phyloP scores from a whole-genome alignment of 176 grass and related monocot species.

The Otatea glauca region DNA sequence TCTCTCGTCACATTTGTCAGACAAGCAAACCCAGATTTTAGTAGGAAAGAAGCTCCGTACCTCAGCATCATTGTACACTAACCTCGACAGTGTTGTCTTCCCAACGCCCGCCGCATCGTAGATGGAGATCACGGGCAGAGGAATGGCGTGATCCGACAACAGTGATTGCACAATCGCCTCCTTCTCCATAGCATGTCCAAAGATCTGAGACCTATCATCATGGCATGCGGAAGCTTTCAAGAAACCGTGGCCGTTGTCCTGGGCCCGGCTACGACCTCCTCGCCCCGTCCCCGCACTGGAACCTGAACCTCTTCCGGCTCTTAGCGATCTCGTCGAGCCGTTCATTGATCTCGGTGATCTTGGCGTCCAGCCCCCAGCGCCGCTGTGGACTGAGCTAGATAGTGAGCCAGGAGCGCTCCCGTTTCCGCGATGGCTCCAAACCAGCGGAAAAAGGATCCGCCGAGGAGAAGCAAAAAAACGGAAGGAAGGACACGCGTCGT shows the following conservation, averaged over 20 bases:
- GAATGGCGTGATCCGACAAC: neutral
- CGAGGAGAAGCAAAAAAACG: too few relatives aligned
- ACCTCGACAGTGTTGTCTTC: too few relatives aligned
- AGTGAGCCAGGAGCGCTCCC: constrained; percentile 25
- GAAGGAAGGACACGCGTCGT: too few relatives aligned
- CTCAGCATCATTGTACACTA: too few relatives aligned
- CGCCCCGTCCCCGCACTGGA: constrained; percentile 21
- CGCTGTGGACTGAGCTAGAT: neutral
- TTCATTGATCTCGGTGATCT: constrained; percentile 40
- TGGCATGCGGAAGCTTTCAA: neutral
- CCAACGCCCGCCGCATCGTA: constrained; percentile 47
- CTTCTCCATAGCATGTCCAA: constrained; percentile 7
- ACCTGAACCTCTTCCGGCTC: neutral
- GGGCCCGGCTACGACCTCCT: neutral
- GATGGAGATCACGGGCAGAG: constrained; percentile 40
- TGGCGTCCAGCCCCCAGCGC: neutral
- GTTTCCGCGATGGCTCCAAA: constrained; percentile 26
- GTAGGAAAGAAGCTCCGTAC: too few relatives aligned
- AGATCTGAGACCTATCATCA: neutral
- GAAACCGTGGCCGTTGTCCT: neutral
- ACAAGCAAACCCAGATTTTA: too few relatives aligned
- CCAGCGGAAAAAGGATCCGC: too few relatives aligned
- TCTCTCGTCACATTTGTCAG: too few relatives aligned
- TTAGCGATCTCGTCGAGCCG: constrained; percentile 29
- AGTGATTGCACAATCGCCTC: constrained; percentile 17